These are phyloP conservation scores for Tricholoma bakamatsutake DNA, from an alignment of 768 basidiomycete genomes.

Conservation along the genomic window DNA sequence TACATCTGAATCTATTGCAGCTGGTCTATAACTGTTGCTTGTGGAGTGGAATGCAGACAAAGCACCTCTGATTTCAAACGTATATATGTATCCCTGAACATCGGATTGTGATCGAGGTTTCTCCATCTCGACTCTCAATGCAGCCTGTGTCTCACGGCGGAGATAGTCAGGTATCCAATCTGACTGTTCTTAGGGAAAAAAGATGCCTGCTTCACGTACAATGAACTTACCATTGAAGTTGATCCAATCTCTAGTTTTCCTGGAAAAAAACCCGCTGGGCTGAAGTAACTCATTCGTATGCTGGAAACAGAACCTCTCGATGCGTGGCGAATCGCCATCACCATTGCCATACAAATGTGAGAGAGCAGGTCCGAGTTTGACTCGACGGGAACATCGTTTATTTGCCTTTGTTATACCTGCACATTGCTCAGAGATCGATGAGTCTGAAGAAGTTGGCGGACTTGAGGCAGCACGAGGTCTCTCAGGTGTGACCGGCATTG, in stretches of 20 bases:
- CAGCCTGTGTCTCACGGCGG: constrained; percentile 51
- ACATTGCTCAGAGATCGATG: constrained; percentile 41
- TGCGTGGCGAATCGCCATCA: constrained; percentile 19
- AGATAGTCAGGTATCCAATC: constrained; percentile 71
- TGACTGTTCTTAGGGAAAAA: constrained; percentile 20
- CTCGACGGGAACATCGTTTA: constrained; percentile 52
- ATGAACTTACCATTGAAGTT: constrained; percentile 45
- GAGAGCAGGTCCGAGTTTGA: constrained; percentile 37
- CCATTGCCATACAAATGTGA: constrained; percentile 21
- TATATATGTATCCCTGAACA: constrained; percentile 73
- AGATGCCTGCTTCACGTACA: background rate
- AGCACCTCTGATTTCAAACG: constrained; percentile 72
- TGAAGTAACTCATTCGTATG: constrained; percentile 52
- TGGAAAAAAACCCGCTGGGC: constrained; percentile 53
- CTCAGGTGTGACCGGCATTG: constrained; percentile 11
- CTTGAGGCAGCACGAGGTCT: constrained; percentile 18
- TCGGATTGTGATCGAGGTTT: constrained; percentile 49
- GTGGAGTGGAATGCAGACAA: background rate
- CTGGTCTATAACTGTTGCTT: background rate
- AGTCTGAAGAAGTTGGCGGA: constrained; percentile 13
- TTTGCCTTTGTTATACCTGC: constrained; percentile 59
- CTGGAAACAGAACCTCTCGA: constrained; percentile 56
- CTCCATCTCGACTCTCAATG: constrained; percentile 42
- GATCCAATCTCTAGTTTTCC: constrained; percentile 45
- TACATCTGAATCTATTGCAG: constrained; percentile 15